These are phyloP conservation scores for Quercus phellos DNA, from an alignment of 331 rosid genomes.

Conservation along the genomic window DNA sequence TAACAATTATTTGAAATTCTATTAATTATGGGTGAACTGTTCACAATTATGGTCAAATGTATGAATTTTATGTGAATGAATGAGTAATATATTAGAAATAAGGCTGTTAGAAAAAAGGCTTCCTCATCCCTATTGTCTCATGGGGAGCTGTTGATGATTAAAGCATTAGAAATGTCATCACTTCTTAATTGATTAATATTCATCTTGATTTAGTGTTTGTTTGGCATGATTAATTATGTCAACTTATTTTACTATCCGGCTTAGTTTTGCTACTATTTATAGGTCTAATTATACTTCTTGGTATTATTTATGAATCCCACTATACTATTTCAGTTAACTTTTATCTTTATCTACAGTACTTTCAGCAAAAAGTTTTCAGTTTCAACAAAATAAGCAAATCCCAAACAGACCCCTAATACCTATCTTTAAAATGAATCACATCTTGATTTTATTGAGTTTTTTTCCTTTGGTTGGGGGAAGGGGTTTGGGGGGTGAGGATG, in stretches of 20 bases:
- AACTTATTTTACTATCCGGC: no score
- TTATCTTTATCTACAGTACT: no score
- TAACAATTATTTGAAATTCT: not conserved
- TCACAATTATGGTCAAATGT: not conserved
- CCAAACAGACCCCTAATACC: no score
- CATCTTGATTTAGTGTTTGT: not conserved
- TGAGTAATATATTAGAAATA: not conserved
- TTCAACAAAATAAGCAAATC: no score
- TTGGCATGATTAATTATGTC: no score
- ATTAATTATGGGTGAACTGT: not conserved
- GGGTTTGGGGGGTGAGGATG: not conserved
- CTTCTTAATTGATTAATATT: not conserved
- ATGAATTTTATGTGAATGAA: not conserved
- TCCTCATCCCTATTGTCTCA: not conserved
- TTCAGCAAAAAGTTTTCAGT: no score
- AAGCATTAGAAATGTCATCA: not conserved
- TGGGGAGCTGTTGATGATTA: not conserved
- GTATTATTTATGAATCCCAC: no score
- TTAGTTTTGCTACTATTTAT: no score
- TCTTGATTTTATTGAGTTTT: not conserved
- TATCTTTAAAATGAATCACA: not conserved
- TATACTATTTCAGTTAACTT: no score
- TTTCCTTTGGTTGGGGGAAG: not conserved
- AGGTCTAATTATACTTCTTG: fast-evolving
- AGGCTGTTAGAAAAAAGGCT: not conserved